Base-by-base conservation (phyloP, 257 asterid species). In the Fraxinus americana region DNA sequence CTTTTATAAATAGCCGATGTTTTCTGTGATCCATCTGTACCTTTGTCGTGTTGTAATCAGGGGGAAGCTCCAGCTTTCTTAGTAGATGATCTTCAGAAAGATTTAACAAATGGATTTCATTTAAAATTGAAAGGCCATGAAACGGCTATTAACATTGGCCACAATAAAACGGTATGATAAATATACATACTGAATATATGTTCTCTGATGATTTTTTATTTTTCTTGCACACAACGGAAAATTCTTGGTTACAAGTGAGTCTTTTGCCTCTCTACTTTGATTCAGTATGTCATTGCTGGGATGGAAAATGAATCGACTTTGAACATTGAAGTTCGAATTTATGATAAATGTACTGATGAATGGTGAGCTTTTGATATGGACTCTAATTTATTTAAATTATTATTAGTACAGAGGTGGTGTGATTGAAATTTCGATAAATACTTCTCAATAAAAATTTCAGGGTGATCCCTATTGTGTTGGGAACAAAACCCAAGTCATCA, bases 61-160 rank as follows among this genome's bases (percentile, higher is more conserved):
- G 98, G 98, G 52, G 95, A 90, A 86, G 99, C 98, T 84, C 97
- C 98, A 75, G 97, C 88, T 45, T 87, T 91, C 79, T 21, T 90
- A 68, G 85, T 84, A 52, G 96, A 90, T 43, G 86, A 86, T 86
- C 83, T 85, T 78, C 82, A 71, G 38, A 86, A 84, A 29, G 86
- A 80, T 67, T 34, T 27, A 69, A 32, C 83, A 3, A 84, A 83
- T 75, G 93, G 88, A 72, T 52, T 85, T 81, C 88, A 80, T 75
- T 78, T 79, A 68, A 88, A 91, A 57, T 73, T 85, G 29, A 86
- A 85, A 78, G 93, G 83, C 77, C 71, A 71, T 67, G 86, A 87
- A 80, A 81, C 90, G 7, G 83, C 91, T 48, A 82, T 87, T 34
- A 63, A 79, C 65, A 54, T 85, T 39, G 96, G 89, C 32, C 72